A percentile compares a stretch with the other conserved stretches of the same genome.
Evolutionary conservation across 1,284 basidiomycete genomes (phyloP).

Genomic region (Athelia psychrophila): DNA sequence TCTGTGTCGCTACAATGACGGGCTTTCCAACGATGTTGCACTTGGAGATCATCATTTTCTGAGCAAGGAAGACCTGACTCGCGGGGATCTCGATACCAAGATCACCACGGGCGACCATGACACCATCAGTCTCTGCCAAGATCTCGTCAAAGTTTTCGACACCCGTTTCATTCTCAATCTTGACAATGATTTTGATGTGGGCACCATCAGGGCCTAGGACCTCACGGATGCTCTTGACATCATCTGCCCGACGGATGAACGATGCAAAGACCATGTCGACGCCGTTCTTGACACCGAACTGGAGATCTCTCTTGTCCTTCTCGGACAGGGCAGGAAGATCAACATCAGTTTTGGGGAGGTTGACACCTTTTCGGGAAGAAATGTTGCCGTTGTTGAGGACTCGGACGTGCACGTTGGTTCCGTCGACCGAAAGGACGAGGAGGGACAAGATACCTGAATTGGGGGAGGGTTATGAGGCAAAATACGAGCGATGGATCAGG

Average conservation of each 20-base stretch:
- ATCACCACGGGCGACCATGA: conserved; percentile 98
- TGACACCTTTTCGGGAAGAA: conserved; percentile 98
- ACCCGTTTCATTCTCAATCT: conserved; percentile 98
- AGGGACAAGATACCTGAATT: conserved; percentile 84
- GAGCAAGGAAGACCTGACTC: conserved; percentile 95
- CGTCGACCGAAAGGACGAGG: conserved; percentile 86
- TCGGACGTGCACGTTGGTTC: conserved; percentile 80
- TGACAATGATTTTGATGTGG: conserved; percentile 96
- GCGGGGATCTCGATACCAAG: conserved; percentile 98
- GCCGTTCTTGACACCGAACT: conserved; percentile 95
- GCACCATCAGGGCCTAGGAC: conserved; percentile 92
- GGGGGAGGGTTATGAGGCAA: conserved; percentile 3
- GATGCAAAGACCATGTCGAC: conserved; percentile 99
- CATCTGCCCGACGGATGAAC: conserved; percentile 91
- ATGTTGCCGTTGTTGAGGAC: conserved; percentile 92
- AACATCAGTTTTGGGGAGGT: conserved; percentile 97
- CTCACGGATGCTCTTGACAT: conserved; percentile 88
- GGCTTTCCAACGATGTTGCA: conserved; percentile 97
- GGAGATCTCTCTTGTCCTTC: conserved; percentile 95
- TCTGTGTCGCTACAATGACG: conserved; percentile 98
- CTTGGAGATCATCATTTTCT: conserved; percentile 99
- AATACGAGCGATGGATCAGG: conserved; percentile 5
- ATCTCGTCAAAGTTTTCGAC: conserved; percentile 98
- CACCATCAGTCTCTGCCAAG: conserved; percentile 88
- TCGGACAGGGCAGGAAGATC: conserved; percentile 97